Evolutionary conservation across 164 flowering plant genomes (phyloP), one percentile per base, ranked within the genome.

Genomic region (Amborella trichopoda): DNA sequence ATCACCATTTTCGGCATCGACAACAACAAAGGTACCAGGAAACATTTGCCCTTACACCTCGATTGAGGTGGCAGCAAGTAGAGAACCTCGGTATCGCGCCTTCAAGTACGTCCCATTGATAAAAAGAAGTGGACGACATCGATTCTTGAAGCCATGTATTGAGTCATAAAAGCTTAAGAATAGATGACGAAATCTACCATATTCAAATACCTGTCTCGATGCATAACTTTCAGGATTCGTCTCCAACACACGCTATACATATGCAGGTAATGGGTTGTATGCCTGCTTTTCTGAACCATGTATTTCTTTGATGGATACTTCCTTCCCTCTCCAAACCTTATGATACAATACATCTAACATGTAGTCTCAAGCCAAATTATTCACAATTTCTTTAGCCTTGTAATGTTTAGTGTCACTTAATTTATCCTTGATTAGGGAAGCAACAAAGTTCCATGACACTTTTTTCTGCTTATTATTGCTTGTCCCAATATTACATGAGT

Each of bases 311-410:
- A 87, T 66, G 4, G 81, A 81, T 21, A 89, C 63, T 52, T 87
- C 96, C 63, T 77, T 83, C 27, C 83, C 96, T 3, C 96, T 71
- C 96, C 96, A 87, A 38, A 93, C 96, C 62, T 87, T 93, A 70
- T 83, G 83, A 56, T 87, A 87, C 0, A 90, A 81, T 45, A 87
- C 71, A 6, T 80, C 75, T 54, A 87, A 78, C 24, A 93, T 93
- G 64, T 82, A 76, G 30, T 74, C 75, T 27, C 67, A 50, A 26
- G 80, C 73, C 12, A 87, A 68, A 42, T 87, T 93, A 40, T 76
- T 72, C 54, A 83, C 62, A 48, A 87, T 87, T 49, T 87, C 96
- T 45, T 87, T 87, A 3, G 96, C 93, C 58, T 87, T 87, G 71
- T 81, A 87, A 50, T 87, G 74, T 37, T 69, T 64, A 54, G 83